These are phyloP conservation scores for Cercophora scortea DNA, from an alignment of 495 filamentous ascomycete genomes.

Conservation along the genomic window DNA sequence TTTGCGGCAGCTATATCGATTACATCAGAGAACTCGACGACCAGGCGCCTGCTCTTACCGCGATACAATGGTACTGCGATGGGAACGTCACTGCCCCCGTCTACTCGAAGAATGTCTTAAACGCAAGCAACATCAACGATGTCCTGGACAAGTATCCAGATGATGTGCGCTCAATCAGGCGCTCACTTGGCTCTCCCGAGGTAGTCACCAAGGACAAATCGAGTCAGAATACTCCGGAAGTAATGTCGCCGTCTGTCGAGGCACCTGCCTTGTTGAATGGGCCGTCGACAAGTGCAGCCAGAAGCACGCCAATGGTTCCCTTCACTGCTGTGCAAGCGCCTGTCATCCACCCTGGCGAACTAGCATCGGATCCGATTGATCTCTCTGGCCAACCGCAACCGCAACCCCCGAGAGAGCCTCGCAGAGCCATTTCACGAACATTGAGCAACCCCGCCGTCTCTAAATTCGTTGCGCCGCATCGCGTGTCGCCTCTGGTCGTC, in stretches of 20 bases:
- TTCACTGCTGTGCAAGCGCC: neutral
- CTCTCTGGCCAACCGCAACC: neutral
- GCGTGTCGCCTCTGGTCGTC: no score
- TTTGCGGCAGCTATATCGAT: slow-evolving; percentile 30
- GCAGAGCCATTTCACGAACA: neutral
- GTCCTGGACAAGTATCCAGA: slow-evolving; percentile 11
- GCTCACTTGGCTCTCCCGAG: neutral
- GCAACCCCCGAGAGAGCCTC: neutral
- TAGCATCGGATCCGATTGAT: neutral
- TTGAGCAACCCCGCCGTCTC: neutral
- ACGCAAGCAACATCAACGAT: slow-evolving; percentile 25
- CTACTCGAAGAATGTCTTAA: slow-evolving; percentile 30
- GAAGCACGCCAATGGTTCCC: neutral
- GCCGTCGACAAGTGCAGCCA: neutral
- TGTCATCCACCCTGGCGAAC: neutral
- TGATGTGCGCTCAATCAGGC: slow-evolving; percentile 4
- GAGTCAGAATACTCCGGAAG: neutral
- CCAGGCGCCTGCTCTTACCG: slow-evolving; percentile 17
- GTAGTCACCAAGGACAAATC: neutral
- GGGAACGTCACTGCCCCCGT: slow-evolving; percentile 26
- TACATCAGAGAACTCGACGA: slow-evolving; percentile 23
- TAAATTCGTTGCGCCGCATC: no score
- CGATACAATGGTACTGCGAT: slow-evolving; percentile 37
- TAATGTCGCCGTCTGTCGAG: neutral
- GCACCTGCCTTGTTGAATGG: no score